Evolutionary conservation across 257 asterid genomes (phyloP).

Genomic region (Anisodus tanguticus): DNA sequence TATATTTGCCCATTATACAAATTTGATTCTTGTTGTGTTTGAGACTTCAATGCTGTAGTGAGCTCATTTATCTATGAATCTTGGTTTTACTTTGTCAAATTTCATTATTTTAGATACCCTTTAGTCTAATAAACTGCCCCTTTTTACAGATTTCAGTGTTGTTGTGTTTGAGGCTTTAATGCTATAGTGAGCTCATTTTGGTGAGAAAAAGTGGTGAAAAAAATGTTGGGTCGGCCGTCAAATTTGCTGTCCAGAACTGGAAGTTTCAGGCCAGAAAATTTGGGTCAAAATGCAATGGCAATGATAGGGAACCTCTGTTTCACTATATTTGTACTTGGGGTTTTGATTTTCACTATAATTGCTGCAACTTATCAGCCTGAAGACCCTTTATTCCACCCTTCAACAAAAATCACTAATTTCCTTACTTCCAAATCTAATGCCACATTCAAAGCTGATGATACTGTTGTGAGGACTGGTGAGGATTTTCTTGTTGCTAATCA

Average conservation of each 20-base stretch:
- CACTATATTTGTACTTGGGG: slow-evolving; percentile 59
- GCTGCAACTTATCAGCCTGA: slow-evolving; percentile 63
- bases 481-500: slow-evolving; percentile 79
- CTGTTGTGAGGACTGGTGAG: slow-evolving; percentile 90
- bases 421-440: slow-evolving; percentile 79
- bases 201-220: neutral
- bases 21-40: too few species aligned
- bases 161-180: slow-evolving; percentile 19
- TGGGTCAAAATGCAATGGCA: slow-evolving; percentile 72
- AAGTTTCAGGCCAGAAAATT: slow-evolving; percentile 66
- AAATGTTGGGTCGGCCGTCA: slow-evolving; percentile 60
- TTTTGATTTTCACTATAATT: slow-evolving; percentile 64
- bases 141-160: slow-evolving; percentile 11
- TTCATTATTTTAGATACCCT: slow-evolving; percentile 29
- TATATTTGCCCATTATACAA: too few species aligned
- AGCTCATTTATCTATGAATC: slow-evolving; percentile 29
- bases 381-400: slow-evolving; percentile 79
- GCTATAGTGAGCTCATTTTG: neutral
- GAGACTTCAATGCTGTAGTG: too few species aligned
- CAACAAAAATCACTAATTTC: slow-evolving; percentile 73
- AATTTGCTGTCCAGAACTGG: slow-evolving; percentile 50
- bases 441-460: slow-evolving; percentile 72
- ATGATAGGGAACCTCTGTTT: slow-evolving; percentile 67
- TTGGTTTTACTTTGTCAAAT: slow-evolving; percentile 22
- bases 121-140: slow-evolving; percentile 8